Base-by-base conservation (phyloP, 2,329 filamentous ascomycete species). In the Pseudogymnoascus sp. region DNA sequence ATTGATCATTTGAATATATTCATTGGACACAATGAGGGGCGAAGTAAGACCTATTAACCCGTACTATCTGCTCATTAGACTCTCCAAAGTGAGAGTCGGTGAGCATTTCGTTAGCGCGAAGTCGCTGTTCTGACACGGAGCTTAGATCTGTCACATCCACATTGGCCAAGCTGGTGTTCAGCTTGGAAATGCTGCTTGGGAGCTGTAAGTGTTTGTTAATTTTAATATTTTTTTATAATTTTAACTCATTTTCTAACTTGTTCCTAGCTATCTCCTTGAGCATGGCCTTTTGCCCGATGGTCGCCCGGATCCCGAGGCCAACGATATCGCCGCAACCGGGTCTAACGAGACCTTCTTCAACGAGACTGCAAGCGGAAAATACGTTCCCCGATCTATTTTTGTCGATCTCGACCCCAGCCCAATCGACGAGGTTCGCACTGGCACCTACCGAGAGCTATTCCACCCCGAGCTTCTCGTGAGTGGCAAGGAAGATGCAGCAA, bases 401-500 rank as follows among this genome's bases (percentile, higher is more conserved):
- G 82, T 86, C 67, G 85, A 88, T 72, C 76, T 88, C 65, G 85
- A 88, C 72, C 85, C 85, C 23, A 85, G 82, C 78, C 84, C 84
- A 56, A 84, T 88, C 70, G 85, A 88, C 70, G 85, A 88, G 74
- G 86, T 88, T 74, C 82, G 84, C 65, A 85, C 82, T 65, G 85
- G 85, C 68, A 68, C 76, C 67, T 87, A 86, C 76, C 80, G 83
- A 68, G 78, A 84, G 68, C 78, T 88, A 62, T 88, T 86, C 76
- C 85, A 87, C 73, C 85, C 85, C 18, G 84, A 87, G 73, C 76
- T 84, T 68, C 77, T 88, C 76, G 82, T 88, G 69, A 86, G 82
- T 72, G 85, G 85, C 69, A 87, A 87, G 76, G 85, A 88, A 73
- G 85, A 88, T 76, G 85, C 85, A 65, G 84, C 85, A 69, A 88